A percentile compares a stretch with the other conserved stretches of the same genome.
Evolutionary conservation across 805 yeast genomes (phyloP).

Genomic region (Yarrowia divulgata): DNA sequence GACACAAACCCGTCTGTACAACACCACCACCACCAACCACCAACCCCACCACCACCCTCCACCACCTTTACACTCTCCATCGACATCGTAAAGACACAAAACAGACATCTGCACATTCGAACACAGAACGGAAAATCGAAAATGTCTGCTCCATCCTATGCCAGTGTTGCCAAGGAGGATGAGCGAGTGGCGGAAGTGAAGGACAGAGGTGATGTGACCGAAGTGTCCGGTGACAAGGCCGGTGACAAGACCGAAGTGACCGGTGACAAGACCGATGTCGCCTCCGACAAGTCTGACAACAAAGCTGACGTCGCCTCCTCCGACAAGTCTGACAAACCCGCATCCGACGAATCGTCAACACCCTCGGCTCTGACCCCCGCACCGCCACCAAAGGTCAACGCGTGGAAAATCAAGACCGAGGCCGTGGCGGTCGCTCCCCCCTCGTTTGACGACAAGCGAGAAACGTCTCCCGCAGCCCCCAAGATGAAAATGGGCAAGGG

Average conservation of each 20-base stretch:
- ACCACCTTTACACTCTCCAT: too few species aligned
- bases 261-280: background rate
- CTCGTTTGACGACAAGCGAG: slow-evolving; percentile 29
- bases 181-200: slow-evolving; percentile 41
- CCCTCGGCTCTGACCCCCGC: slow-evolving; percentile 62
- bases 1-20: background rate
- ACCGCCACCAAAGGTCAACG: slow-evolving; percentile 66
- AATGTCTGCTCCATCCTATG: slow-evolving; percentile 42
- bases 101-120: too few species aligned
- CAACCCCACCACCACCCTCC: background rate
- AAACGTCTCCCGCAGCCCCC: slow-evolving; percentile 34
- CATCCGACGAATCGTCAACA: background rate
- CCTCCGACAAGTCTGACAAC: background rate
- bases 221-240: background rate
- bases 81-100: too few species aligned
- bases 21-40: background rate
- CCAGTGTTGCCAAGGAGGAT: slow-evolving; percentile 48
- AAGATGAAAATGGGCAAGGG: slow-evolving; percentile 52
- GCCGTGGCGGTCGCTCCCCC: slow-evolving; percentile 41
- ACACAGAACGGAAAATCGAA: background rate
- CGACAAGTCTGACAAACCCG: slow-evolving; percentile 38
- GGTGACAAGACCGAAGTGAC: too few species aligned
- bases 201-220: background rate
- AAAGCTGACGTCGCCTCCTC: slow-evolving; percentile 32
- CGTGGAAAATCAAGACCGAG: slow-evolving; percentile 58